phyloP scores from a whole-genome alignment of 495 filamentous ascomycete genomes.

The Physcia stellaris region DNA sequence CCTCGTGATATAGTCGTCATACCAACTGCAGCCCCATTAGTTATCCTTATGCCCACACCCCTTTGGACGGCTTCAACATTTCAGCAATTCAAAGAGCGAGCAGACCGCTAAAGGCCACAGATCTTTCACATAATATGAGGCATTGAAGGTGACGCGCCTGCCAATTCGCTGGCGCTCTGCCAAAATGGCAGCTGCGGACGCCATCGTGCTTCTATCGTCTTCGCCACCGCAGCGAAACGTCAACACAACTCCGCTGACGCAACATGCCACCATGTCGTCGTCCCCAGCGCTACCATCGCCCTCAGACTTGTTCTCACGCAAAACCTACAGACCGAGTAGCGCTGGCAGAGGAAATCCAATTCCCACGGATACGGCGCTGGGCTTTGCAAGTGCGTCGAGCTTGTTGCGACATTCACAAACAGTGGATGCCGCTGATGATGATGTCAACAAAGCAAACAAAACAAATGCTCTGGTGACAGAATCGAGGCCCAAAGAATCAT shows the following conservation, averaged over 20 bases:
- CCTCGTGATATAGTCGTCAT: too few species aligned
- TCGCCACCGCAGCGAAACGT: constrained; percentile 17
- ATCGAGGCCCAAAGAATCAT: background rate
- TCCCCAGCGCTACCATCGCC: constrained; percentile 23
- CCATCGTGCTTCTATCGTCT: constrained; percentile 30
- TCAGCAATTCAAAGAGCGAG: too few species aligned
- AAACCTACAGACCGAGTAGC: constrained; percentile 18
- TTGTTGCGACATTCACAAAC: constrained; percentile 15
- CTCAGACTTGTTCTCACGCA: constrained; percentile 24
- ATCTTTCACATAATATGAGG: too few species aligned
- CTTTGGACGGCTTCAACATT: too few species aligned
- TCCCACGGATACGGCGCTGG: constrained; percentile 17
- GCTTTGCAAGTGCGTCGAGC: constrained; percentile 29
- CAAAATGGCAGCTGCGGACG: constrained; percentile 17
- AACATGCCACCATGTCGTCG: constrained; percentile 16
- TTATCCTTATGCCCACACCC: too few species aligned
- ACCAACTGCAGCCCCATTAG: too few species aligned
- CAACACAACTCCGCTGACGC: constrained; percentile 8
- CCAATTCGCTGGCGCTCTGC: constrained; percentile 4
- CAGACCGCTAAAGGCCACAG: too few species aligned
- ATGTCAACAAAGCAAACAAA: background rate
- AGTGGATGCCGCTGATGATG: background rate
- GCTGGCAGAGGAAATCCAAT: constrained; percentile 22
- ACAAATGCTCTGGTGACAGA: background rate
- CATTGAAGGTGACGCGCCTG: too few species aligned